phyloP scores from a whole-genome alignment of 1,284 basidiomycete species.

The Austroboletus rostrupii region DNA sequence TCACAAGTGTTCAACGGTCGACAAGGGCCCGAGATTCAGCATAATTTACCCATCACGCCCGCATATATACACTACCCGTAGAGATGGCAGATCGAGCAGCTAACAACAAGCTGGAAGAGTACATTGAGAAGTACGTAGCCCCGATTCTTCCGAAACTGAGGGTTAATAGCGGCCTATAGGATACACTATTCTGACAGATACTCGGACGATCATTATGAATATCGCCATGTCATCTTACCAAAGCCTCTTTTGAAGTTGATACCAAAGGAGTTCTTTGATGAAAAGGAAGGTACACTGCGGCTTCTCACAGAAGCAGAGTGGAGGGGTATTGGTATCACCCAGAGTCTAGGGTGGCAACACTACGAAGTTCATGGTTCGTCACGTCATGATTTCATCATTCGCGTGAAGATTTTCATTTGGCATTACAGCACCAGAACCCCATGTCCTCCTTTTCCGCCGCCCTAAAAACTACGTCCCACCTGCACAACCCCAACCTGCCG shows the following conservation, averaged over 20 bases:
- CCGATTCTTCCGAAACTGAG: slow-evolving; percentile 5
- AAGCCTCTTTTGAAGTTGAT: slow-evolving; percentile 85
- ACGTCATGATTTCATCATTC: not conserved
- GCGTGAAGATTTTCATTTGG: slow-evolving; percentile 8
- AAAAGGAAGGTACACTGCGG: slow-evolving; percentile 79
- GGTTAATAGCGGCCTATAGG: slow-evolving; percentile 36
- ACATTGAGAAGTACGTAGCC: slow-evolving; percentile 57
- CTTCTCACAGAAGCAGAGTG: slow-evolving; percentile 86
- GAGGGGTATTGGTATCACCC: slow-evolving; percentile 93
- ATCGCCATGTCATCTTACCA: slow-evolving; percentile 89
- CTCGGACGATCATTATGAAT: slow-evolving; percentile 79
- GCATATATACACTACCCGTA: slow-evolving; percentile 12
- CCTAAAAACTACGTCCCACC: slow-evolving; percentile 58
- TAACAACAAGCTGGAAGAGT: slow-evolving; percentile 57
- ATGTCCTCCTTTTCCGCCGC: slow-evolving; percentile 78
- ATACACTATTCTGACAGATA: slow-evolving; percentile 85
- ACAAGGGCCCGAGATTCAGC: not conserved
- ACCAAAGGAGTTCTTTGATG: slow-evolving; percentile 77
- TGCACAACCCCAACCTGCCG: slow-evolving; percentile 35
- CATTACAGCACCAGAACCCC: slow-evolving; percentile 74
- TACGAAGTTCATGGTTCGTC: slow-evolving; percentile 91
- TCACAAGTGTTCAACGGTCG: not conserved
- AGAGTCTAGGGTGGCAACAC: slow-evolving; percentile 95
- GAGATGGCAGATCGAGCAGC: slow-evolving; percentile 28
- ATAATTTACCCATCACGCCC: slow-evolving; percentile 1